These are phyloP conservation scores for Quillaja saponaria DNA, from an alignment of 306 rosid genomes.

Conservation along the genomic window DNA sequence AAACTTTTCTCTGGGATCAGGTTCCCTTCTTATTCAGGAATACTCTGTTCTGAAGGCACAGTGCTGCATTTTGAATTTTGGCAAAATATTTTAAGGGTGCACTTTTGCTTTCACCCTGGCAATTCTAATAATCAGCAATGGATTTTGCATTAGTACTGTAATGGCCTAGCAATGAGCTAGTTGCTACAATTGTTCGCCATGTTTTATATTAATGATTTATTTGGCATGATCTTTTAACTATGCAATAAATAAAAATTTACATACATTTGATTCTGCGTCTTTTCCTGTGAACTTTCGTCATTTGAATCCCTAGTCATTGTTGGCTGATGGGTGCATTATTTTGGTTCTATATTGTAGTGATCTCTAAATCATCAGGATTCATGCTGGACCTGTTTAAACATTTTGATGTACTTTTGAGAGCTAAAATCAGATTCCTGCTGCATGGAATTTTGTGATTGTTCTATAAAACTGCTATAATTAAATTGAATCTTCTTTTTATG, in stretches of 20 bases:
- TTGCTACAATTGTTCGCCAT: slow-evolving; percentile 10
- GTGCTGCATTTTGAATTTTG: slow-evolving; percentile 10
- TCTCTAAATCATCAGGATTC: no score
- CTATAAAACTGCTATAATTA: no score
- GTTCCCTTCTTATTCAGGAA: slow-evolving; percentile 10
- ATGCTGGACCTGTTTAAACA: no score
- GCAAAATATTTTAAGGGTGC: slow-evolving; percentile 1
- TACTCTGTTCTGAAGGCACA: neutral
- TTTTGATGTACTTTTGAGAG: no score
- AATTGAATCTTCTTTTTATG: no score
- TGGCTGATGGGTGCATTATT: slow-evolving; percentile 7
- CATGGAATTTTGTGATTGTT: no score
- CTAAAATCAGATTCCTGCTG: no score
- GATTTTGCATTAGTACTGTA: slow-evolving; percentile 17
- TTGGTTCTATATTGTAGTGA: slow-evolving; percentile 4
- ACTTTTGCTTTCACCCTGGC: slow-evolving; percentile 10
- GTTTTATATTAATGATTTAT: no score
- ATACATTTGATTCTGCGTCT: slow-evolving; percentile 2
- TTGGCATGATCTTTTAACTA: slow-evolving; percentile 13
- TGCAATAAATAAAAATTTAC: slow-evolving; percentile 12
- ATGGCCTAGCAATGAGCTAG: slow-evolving; percentile 3
- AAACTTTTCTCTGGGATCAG: neutral
- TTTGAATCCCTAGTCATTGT: slow-evolving; percentile 20
- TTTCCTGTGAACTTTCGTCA: slow-evolving; percentile 13
- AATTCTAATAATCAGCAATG: slow-evolving; percentile 15